A percentile compares a stretch with the other conserved stretches of the same genome.
Evolutionary conservation across 371 early-diverging fungal genomes (phyloP).

Genomic region (Rhizomucor pusillus): DNA sequence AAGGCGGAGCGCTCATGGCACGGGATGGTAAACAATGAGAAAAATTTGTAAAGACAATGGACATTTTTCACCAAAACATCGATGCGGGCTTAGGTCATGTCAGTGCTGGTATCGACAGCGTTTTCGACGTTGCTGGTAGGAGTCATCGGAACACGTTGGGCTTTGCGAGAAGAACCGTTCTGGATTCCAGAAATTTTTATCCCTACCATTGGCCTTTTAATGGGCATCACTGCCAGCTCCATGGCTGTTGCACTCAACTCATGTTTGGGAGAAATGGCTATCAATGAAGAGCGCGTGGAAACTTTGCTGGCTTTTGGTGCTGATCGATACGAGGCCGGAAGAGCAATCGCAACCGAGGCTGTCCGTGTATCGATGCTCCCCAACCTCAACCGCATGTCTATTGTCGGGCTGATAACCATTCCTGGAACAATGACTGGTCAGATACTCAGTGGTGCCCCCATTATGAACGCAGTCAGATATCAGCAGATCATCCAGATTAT

Average conservation of each 20-base stretch:
- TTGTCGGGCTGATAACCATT: slow-evolving; percentile 82
- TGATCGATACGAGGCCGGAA: slow-evolving; percentile 77
- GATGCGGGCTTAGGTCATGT: slow-evolving; percentile 30
- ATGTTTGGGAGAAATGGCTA: slow-evolving; percentile 40
- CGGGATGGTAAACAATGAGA: slow-evolving; percentile 38
- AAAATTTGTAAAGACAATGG: neutral
- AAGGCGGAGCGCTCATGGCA: slow-evolving; percentile 46
- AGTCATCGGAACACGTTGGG: slow-evolving; percentile 61
- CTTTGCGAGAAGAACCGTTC: slow-evolving; percentile 70
- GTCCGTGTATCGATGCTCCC: slow-evolving; percentile 76
- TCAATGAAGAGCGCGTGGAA: slow-evolving; percentile 71
- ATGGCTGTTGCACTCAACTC: slow-evolving; percentile 70
- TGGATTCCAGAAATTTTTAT: slow-evolving; percentile 75
- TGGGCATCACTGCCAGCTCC: slow-evolving; percentile 79
- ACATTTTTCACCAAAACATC: neutral
- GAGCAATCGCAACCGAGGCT: slow-evolving; percentile 69
- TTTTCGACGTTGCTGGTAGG: slow-evolving; percentile 44
- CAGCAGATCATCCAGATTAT: slow-evolving; percentile 80
- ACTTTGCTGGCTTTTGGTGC: slow-evolving; percentile 75
- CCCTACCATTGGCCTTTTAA: slow-evolving; percentile 81
- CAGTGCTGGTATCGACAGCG: slow-evolving; percentile 43
- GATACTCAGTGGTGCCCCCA: slow-evolving; percentile 77
- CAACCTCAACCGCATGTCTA: slow-evolving; percentile 78
- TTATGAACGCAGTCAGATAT: slow-evolving; percentile 72
- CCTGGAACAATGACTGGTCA: slow-evolving; percentile 88